Evolutionary conservation across 768 basidiomycete genomes (phyloP), one percentile per base, ranked within the genome.

Genomic region (Pleurotus ostreatus): DNA sequence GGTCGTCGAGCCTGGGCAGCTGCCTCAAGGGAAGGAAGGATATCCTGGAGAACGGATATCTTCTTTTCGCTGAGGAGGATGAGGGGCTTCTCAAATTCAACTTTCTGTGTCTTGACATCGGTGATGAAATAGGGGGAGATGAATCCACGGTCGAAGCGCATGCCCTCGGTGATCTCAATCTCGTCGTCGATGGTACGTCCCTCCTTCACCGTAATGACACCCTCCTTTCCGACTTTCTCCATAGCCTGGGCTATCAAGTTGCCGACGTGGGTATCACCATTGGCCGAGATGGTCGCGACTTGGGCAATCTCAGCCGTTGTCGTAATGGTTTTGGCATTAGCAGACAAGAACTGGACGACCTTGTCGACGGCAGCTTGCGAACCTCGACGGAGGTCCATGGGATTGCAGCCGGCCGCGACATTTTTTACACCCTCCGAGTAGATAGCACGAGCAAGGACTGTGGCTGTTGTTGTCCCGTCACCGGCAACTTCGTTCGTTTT

Each of bases 181-280:
- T 97, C 94, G 68, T 99, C 96, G 65, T 98, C 94, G 61, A 95
- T 97, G 4, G 96, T 98, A 64, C 89, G 86, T 44, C 96, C 96
- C 73, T 99, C 96, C 80, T 98, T 99, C 71, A 99, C 95, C 49
- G 96, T 98, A 78, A 99, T 98, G 67, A 98, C 96, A 70, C 96
- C 96, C 75, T 99, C 96, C 78, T 96, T 97, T 69, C 96, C 96
- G 59, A 98, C 96, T 73, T 97, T 97, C 76, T 98, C 96, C 96
- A 98, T 99, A 1, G 96, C 96, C 68, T 93, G 92, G 4, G 96
- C 95, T 71, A 98, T 98, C 66, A 99, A 82, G 68, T 87, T 86
- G 45, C 96, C 95, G 60, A 99, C 80, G 68, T 98, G 94, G 1
- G 72, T 79, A 74, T 98, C 96, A 37, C 83, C 79, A 56, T 84